Evolutionary conservation across 1,284 basidiomycete genomes (phyloP), one percentile per base, ranked within the genome.

Genomic region (Xerocomus cyaneibrunnescens): DNA sequence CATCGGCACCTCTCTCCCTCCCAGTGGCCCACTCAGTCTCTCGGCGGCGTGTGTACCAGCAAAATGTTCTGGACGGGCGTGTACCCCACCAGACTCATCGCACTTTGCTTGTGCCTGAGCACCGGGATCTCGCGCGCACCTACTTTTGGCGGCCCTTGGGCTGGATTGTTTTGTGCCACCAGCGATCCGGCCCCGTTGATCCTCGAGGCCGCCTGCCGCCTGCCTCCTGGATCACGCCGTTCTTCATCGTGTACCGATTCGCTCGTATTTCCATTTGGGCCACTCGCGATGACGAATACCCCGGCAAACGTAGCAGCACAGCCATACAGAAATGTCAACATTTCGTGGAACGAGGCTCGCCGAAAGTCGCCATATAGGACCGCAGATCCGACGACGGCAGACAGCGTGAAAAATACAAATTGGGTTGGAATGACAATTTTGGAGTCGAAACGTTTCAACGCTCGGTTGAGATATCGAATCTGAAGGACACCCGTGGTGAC

Each of bases 341-440:
- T 80, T 62, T 89, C 81, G 64, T 94, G 88, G 66, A 93, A 87
- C 13, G 80, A 79, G 13, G 89, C 84, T 53, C 80, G 82, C 56
- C 84, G 80, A 72, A 99, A 98, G 70, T 98, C 96, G 30, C 92
- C 87, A 66, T 96, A 99, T 3, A 98, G 79, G 19, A 98, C 89
- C 0, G 94, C 92, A 5, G 92, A 94, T 22, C 95, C 95, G 40
- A 93, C 75, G 58, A 99, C 96, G 5, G 93, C 93, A 36, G 87
- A 89, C 19, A 94, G 74, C 40, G 85, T 91, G 70, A 91, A 92
- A 54, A 96, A 79, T 36, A 97, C 94, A 69, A 98, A 99, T 74
- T 98, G 95, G 13, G 88, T 87, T 3, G 96, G 96, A 55, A 96
- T 93, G 30, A 96, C 94, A 47, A 88, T 82, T 87, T 93, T 65